Conservation (phyloP, 2,329 filamentous ascomycete genomes). For the Colletotrichum chlorophyti region DNA sequence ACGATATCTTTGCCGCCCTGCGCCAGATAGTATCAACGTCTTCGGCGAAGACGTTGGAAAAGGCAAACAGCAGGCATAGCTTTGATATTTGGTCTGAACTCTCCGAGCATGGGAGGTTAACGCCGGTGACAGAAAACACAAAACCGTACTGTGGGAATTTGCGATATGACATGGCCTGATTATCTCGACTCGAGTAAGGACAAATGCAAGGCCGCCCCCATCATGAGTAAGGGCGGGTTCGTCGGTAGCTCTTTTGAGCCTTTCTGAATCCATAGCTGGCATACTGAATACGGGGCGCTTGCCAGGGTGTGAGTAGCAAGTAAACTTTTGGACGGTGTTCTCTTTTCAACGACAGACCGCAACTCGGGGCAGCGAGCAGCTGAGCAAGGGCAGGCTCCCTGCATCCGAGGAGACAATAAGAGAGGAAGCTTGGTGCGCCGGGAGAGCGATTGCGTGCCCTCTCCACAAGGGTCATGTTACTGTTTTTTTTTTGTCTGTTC, state of each 20-base stretch:
- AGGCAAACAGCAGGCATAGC: no score
- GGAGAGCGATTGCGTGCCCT: no score
- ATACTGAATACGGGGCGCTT: no score
- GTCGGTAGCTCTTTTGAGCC: not conserved
- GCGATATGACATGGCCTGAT: constrained; percentile 8
- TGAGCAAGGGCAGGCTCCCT: not conserved
- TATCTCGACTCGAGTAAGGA: constrained; percentile 6
- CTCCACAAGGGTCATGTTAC: no score
- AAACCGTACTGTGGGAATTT: not conserved
- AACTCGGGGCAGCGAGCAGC: not conserved
- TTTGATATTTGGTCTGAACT: no score
- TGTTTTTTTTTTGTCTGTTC: no score
- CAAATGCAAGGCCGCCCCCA: not conserved
- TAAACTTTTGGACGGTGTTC: not conserved
- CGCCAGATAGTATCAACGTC: no score
- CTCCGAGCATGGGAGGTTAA: no score
- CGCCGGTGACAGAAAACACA: not conserved
- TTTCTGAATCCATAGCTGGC: no score
- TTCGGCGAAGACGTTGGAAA: no score
- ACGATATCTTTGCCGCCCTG: no score
- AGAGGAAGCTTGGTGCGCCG: not conserved
- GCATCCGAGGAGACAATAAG: constrained; percentile 9
- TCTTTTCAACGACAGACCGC: no score
- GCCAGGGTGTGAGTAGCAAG: not conserved
- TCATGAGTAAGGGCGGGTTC: constrained; percentile 6